Base-by-base conservation (phyloP, 2,329 filamentous ascomycete species). In the Harringtonia aguacate region DNA sequence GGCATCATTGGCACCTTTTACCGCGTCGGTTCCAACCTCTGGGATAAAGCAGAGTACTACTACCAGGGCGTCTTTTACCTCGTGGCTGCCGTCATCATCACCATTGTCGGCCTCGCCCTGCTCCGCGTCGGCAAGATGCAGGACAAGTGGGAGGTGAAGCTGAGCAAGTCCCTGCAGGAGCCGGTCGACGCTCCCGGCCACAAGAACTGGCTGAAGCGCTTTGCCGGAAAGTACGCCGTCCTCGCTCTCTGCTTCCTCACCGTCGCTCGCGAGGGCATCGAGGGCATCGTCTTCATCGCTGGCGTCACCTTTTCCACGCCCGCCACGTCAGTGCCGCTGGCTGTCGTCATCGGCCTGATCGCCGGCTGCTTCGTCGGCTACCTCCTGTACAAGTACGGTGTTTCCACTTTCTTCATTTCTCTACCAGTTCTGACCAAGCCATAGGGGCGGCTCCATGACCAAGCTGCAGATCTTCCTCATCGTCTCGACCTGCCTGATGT, bases 221-320 rank as follows among this genome's bases (percentile, higher is more conserved):
- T 45, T 43, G 39, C 40, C 24, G 50, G 51, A 43, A 87, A 84
- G 60, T 92, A 94, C 57, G 78, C 81, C 56, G 86, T 94, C 83
- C 92, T 94, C 59, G 62, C 86, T 37, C 67, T 94, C 43, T 87
- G 88, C 1, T 94, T 94, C 62, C 72, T 94, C 58, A 94, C 87
- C 0, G 82, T 90, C n/a, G 65, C 94, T 13, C 72, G 88, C 30
- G 87, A 94, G 60, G 88, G 87, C 4, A 75, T 94, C 27, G 88
- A 95, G 60, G 86, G 84, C 1, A 81, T 94, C 30, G 75, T 94
- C 21, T 94, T 94, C 60, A 79, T 94, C 43, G 86, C 85, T 15
- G 88, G 87, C 20, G 87, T 95, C 5, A 81, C 82, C 3, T 79
- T 94, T 43, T 77, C 79, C 1, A 69, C 84, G 4, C 85, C 86